Conservation (phyloP, 78 protist species). For the Acrasis kona region DNA sequence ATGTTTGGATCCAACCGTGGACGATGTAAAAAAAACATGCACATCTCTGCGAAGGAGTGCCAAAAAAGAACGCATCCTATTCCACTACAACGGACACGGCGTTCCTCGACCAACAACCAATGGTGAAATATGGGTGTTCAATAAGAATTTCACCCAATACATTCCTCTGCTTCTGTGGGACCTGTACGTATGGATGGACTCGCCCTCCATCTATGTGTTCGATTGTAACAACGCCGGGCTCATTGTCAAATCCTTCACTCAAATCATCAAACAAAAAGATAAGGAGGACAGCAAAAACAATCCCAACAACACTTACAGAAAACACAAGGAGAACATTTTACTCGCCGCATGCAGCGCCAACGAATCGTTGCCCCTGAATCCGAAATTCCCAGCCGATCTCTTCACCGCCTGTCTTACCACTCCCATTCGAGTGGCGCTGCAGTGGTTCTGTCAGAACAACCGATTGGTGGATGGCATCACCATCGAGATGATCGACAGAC, state of each 20-base stretch:
- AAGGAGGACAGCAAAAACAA: constrained; percentile 17
- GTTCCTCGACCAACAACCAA: constrained; percentile 90
- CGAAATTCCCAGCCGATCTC: constrained; percentile 90
- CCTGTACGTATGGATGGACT: constrained; percentile 79
- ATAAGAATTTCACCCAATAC: constrained; percentile 90
- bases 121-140: constrained; percentile 95
- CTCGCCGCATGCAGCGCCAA: constrained; percentile 85
- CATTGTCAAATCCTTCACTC: constrained; percentile 47
- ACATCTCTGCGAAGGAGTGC: constrained; percentile 51
- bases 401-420: constrained; percentile 97
- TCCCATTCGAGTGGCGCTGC: constrained; percentile 84
- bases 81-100: constrained; percentile 99
- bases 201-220: constrained; percentile 77
- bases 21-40: constrained; percentile 64
- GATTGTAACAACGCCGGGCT: constrained; percentile 94
- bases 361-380: constrained; percentile 83
- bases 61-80: constrained; percentile 85
- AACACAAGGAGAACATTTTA: constrained; percentile 32
- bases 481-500: constrained; percentile 35
- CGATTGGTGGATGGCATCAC: constrained; percentile 40
- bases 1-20: constrained; percentile 39
- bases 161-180: constrained; percentile 86
- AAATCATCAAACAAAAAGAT: neutral
- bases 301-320: constrained; percentile 9
- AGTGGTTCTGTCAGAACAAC: constrained; percentile 28